These are phyloP conservation scores for Alternaria angustiovoidea DNA, from an alignment of 2,329 filamentous ascomycete species.

Conservation along the genomic window DNA sequence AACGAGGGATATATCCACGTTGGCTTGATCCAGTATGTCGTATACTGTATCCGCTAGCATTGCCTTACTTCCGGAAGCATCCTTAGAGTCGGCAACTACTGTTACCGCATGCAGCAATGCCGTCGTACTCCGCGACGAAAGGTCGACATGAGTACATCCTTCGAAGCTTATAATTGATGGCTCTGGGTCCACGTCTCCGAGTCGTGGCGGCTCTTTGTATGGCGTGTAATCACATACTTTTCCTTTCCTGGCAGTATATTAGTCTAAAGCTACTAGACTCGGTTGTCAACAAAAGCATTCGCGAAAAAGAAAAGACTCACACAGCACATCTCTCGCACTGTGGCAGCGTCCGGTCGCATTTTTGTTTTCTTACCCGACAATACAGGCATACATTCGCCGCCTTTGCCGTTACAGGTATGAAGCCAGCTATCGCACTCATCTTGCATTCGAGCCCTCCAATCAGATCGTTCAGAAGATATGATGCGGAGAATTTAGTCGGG, in stretches of 20 bases:
- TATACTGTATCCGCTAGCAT: too few relatives aligned
- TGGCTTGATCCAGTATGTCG: too few relatives aligned
- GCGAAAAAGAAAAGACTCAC: too few relatives aligned
- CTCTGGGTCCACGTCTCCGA: neutral
- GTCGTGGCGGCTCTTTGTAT: slow-evolving; percentile 10
- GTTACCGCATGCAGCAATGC: too few relatives aligned
- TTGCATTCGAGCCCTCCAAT: neutral
- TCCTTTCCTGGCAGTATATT: slow-evolving; percentile 10
- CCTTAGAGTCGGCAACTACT: too few relatives aligned
- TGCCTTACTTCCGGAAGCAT: too few relatives aligned
- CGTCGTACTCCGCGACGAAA: too few relatives aligned
- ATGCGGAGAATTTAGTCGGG: neutral
- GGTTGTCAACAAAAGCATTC: too few relatives aligned
- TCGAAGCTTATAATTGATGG: neutral
- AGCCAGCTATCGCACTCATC: slow-evolving; percentile 5
- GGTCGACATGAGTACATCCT: too few relatives aligned
- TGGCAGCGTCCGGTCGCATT: slow-evolving; percentile 20
- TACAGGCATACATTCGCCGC: slow-evolving; percentile 23
- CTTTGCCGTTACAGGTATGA: slow-evolving; percentile 17
- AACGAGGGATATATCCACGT: too few relatives aligned
- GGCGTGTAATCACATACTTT: slow-evolving; percentile 24
- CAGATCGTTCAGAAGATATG: neutral
- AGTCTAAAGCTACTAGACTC: too few relatives aligned
- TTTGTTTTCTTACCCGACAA: slow-evolving; percentile 23
- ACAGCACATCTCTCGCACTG: neutral